Base-by-base conservation (phyloP, 345 rosid genomes). In the Gossypium australe region DNA sequence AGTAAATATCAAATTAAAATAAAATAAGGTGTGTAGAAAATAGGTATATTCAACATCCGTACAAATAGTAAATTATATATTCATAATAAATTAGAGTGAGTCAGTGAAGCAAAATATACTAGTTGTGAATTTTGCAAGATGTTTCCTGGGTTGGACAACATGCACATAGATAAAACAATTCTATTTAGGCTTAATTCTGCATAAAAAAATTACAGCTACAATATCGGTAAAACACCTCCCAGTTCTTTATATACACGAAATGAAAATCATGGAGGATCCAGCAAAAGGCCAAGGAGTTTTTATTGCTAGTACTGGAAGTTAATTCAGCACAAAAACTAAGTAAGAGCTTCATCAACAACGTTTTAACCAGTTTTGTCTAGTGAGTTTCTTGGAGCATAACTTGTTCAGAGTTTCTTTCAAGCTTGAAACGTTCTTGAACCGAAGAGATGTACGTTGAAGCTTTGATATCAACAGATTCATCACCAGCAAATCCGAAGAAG, bases 371-470 rank as follows among this genome's bases (percentile, higher is more conserved):
- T 29, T 8, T 9, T 11, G 11, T 27, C 47, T 51, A 51, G 24
- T 52, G 45, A 69, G 73, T 61, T 17, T 69, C 73, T 17, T 80
- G 81, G 43, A 27, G 49, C 48, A 53, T 73, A 18, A 60, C 52
- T 63, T 74, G 27, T 60, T 85, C 89, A 0, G 84, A 83, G 80
- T n/a, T 8, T 56, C 80, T 47, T 75, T 89, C 89, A 53, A 80
- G 87, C 85, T 85, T 87, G 85, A 89, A 87, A 59, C 94, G 87
- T 51, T 86, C 90, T 58, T 76, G 87, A 74, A 86, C 91, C 1
- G 86, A 78, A 70, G 86, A 78, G 76, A 89, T 89, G 76, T 85
- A 89, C 25, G 47, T 78, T 8, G 87, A 56, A 62, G 91, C 87
- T 78, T 79, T 87, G 58, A 57, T 9, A 61, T 89, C 94, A 1